A percentile compares a stretch with the other conserved stretches of the same genome.
Conservation (phyloP, 148 eudicot genomes). For the Rhododendron williamsianum region DNA sequence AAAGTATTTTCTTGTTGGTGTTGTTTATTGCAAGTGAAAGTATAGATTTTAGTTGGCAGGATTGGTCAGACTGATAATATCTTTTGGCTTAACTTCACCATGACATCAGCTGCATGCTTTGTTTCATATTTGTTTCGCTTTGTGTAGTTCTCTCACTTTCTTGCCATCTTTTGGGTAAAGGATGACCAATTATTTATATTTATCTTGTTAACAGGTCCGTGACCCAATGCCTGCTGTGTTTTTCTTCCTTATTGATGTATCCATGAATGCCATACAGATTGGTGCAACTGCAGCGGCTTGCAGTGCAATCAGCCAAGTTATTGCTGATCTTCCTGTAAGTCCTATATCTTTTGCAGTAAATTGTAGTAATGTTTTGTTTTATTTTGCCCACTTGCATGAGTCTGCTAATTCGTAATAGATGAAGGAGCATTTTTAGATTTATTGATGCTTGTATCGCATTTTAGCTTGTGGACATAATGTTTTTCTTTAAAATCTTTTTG, state of each 20-base stretch:
- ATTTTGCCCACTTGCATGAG: neutral
- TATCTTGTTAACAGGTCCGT: slow-evolving; percentile 60
- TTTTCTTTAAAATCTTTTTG: neutral
- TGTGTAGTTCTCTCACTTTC: neutral
- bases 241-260: slow-evolving; percentile 92
- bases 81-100: neutral
- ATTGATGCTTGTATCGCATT: neutral
- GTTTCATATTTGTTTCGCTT: neutral
- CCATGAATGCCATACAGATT: slow-evolving; percentile 87
- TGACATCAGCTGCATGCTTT: slow-evolving; percentile 1
- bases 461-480: neutral
- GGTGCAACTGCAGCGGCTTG: slow-evolving; percentile 99
- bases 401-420: neutral
- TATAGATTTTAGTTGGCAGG: neutral
- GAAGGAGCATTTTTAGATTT: neutral
- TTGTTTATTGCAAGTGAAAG: neutral
- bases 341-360: slow-evolving; percentile 2
- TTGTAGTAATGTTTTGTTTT: neutral
- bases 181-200: neutral
- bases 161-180: neutral
- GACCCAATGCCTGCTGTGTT: slow-evolving; percentile 96
- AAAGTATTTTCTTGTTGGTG: neutral
- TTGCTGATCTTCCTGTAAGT: slow-evolving; percentile 95
- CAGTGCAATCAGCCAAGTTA: slow-evolving; percentile 90
- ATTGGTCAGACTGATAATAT: neutral